Evolutionary conservation across 192 early-diverging fungal genomes (phyloP).

Genomic region (Thoreauomyces humboldtii): DNA sequence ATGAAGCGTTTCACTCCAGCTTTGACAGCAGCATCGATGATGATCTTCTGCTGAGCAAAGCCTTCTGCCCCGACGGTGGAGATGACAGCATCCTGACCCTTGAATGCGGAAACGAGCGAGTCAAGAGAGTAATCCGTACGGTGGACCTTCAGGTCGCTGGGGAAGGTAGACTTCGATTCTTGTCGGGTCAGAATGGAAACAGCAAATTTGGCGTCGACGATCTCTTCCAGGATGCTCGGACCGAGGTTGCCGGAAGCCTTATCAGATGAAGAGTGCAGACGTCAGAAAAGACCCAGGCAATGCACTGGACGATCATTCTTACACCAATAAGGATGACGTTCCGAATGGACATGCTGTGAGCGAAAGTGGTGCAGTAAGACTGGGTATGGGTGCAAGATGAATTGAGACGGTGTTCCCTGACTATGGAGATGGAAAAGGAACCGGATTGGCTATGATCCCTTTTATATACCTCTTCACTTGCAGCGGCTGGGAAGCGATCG

Average conservation of each 20-base stretch:
- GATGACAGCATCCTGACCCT: slow-evolving; percentile 6
- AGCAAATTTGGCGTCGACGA: slow-evolving; percentile 5
- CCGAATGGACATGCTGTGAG: not conserved
- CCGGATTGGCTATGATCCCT: too few relatives aligned
- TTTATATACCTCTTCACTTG: too few relatives aligned
- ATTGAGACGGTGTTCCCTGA: too few relatives aligned
- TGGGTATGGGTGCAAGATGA: too few relatives aligned
- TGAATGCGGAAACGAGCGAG: not conserved
- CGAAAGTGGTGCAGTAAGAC: too few relatives aligned
- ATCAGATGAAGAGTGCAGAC: not conserved
- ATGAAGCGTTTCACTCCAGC: slow-evolving; percentile 12
- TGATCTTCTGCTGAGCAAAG: not conserved
- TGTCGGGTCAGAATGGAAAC: slow-evolving; percentile 1
- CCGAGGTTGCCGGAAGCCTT: slow-evolving; percentile 3
- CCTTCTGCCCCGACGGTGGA: not conserved
- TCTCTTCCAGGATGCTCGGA: not conserved
- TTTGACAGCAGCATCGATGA: slow-evolving; percentile 2
- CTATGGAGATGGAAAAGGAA: too few relatives aligned
- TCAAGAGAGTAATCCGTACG: slow-evolving; percentile 1
- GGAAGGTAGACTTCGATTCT: not conserved
- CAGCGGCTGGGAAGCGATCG: too few relatives aligned
- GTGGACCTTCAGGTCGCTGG: not conserved
- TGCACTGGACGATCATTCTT: not conserved
- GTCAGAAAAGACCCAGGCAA: not conserved
- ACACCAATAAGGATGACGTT: slow-evolving; percentile 1